phyloP scores from a whole-genome alignment of 2,329 filamentous ascomycete species.

The Talaromyces marneffei region DNA sequence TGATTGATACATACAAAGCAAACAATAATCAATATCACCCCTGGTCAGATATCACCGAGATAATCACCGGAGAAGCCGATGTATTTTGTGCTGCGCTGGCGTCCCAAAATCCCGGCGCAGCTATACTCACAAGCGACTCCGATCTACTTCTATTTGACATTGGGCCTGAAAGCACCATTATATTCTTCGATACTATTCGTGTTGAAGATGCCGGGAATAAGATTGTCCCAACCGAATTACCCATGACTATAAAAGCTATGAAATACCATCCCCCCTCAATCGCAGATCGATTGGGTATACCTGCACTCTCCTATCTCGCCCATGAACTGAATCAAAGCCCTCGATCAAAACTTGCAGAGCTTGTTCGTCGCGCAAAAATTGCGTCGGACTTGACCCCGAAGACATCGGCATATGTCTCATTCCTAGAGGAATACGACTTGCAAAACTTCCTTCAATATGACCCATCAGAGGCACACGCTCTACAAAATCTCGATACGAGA shows the following conservation, averaged over 20 bases:
- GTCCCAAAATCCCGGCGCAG: constrained; percentile 44
- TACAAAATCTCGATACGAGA: constrained; percentile 42
- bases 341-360: constrained; percentile 23
- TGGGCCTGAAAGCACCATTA: constrained; percentile 55
- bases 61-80: constrained; percentile 83
- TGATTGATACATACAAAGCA: constrained; percentile 20
- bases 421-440: constrained; percentile 33
- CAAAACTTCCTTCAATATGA: constrained; percentile 11
- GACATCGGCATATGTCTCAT: constrained; percentile 24
- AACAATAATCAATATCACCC: constrained; percentile 19
- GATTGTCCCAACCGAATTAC: constrained; percentile 7
- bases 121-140: constrained; percentile 76
- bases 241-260: constrained; percentile 29
- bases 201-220: constrained; percentile 17
- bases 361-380: constrained; percentile 29
- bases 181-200: constrained; percentile 63
- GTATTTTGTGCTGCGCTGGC: constrained; percentile 66
- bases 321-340: constrained; percentile 35
- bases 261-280: constrained; percentile 35
- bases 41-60: constrained; percentile 39
- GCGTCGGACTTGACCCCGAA: constrained; percentile 15
- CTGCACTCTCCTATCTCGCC: constrained; percentile 32
- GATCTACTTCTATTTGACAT: constrained; percentile 74
- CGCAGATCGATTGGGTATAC: constrained; percentile 29
- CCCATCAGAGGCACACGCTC: background rate